A percentile compares a stretch with the other conserved stretches of the same genome.
Evolutionary conservation across 176 grass and related monocot species (phyloP).

Genomic region (Themeda triandra): DNA sequence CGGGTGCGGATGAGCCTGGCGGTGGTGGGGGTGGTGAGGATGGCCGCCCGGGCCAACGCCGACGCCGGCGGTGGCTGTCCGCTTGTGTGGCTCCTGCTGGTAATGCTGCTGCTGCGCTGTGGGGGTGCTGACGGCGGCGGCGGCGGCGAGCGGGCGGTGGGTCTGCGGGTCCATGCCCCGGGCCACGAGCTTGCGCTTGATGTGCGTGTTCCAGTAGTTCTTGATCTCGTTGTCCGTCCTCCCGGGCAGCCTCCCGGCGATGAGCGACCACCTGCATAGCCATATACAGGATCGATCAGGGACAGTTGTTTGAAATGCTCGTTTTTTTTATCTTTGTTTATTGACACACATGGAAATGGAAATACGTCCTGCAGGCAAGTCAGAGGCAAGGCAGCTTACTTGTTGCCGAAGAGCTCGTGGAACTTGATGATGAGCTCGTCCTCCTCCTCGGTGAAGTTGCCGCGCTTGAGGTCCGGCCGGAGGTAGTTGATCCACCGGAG

Average conservation of each 20-base stretch:
- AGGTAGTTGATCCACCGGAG: conserved; percentile 98
- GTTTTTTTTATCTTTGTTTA: not conserved
- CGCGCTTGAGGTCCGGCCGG: conserved; percentile 83
- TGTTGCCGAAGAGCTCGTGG: conserved; percentile 87
- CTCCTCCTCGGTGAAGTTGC: conserved; percentile 90
- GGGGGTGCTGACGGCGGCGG: not conserved
- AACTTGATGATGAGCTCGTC: conserved; percentile 95
- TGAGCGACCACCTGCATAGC: conserved; percentile 77
- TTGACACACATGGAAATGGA: not conserved
- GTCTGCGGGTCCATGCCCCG: conserved; percentile 75
- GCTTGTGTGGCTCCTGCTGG: not conserved
- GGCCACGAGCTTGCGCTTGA: conserved; percentile 74
- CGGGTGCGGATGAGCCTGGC: too few relatives aligned
- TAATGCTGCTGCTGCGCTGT: not conserved
- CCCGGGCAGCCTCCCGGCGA: conserved; percentile 73
- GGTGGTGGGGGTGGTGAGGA: not conserved
- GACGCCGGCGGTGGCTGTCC: not conserved
- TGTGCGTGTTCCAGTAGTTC: conserved; percentile 97
- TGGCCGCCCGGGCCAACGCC: not conserved
- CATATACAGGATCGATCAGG: not conserved
- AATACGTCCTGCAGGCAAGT: too few relatives aligned
- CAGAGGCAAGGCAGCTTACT: conserved; percentile 35
- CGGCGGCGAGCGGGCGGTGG: conserved; percentile 38
- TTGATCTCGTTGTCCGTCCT: conserved; percentile 96
- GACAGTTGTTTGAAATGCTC: not conserved